A percentile compares a stretch with the other conserved stretches of the same genome.
Evolutionary conservation across 2,329 filamentous ascomycete species (phyloP).

Genomic region (Chaetomiaceae sp.): DNA sequence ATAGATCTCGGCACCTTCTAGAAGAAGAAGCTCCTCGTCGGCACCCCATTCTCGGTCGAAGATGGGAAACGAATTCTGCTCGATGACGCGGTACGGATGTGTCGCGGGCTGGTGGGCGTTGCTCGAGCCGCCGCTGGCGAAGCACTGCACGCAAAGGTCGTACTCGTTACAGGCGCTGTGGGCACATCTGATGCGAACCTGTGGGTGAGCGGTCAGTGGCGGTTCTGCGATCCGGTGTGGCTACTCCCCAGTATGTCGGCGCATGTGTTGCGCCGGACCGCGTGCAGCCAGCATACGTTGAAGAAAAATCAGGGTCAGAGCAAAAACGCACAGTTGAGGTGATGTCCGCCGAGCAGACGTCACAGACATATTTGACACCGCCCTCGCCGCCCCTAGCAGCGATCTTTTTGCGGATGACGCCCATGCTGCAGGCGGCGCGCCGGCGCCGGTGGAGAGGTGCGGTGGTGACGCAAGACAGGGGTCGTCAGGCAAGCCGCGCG

Average conservation of each 20-base stretch:
- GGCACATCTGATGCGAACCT: constrained; percentile 94
- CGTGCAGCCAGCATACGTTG: no score
- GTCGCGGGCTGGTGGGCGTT: constrained; percentile 80
- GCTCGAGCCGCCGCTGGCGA: constrained; percentile 72
- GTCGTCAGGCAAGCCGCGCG: constrained; percentile 8
- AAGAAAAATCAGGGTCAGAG: background rate
- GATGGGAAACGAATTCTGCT: constrained; percentile 97
- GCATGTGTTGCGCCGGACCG: no score
- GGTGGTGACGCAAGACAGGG: constrained; percentile 19
- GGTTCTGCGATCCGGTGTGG: no score
- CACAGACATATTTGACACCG: constrained; percentile 93
- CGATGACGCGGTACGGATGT: constrained; percentile 88
- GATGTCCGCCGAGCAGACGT: constrained; percentile 93
- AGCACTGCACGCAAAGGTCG: constrained; percentile 94
- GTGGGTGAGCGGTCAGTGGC: constrained; percentile 7
- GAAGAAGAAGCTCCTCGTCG: constrained; percentile 86
- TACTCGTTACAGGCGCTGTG: constrained; percentile 81
- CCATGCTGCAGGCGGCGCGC: constrained; percentile 51
- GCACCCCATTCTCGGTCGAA: constrained; percentile 94
- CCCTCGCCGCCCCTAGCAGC: constrained; percentile 78
- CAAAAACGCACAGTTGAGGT: constrained; percentile 74
- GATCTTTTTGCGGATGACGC: constrained; percentile 93
- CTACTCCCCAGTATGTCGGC: no score
- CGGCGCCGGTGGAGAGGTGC: constrained; percentile 15
- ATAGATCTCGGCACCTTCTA: constrained; percentile 95